phyloP scores from a whole-genome alignment of 352 stramenopile species.

The Pythium insidiosum region DNA sequence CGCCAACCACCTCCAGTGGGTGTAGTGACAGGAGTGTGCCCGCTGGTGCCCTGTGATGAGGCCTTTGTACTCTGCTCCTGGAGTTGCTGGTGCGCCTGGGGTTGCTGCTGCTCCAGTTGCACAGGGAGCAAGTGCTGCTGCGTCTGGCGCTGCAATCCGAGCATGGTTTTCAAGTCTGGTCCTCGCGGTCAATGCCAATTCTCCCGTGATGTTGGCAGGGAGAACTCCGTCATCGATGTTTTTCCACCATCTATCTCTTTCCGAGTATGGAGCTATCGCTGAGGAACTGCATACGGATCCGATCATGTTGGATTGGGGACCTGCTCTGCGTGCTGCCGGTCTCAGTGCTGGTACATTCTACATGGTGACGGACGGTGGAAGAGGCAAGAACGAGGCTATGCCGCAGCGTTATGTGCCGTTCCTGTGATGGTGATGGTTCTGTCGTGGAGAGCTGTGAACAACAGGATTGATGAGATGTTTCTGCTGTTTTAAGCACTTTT shows the following conservation, averaged over 20 bases:
- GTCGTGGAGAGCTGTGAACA: too few species aligned
- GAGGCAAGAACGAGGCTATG: constrained; percentile 5
- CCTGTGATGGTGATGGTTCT: constrained; percentile 7
- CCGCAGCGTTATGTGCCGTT: constrained; percentile 4
- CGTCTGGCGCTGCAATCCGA: constrained; percentile 10
- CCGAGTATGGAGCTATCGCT: constrained; percentile 6
- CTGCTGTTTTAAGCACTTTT: constrained; percentile 1
- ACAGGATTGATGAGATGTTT: too few species aligned
- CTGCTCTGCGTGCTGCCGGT: constrained; percentile 1
- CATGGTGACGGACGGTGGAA: constrained; percentile 11
- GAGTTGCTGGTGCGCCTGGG: too few species aligned
- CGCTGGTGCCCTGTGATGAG: too few species aligned
- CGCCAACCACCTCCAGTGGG: too few species aligned
- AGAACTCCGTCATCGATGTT: constrained; percentile 7
- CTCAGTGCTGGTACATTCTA: constrained; percentile 11
- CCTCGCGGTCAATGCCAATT: constrained; percentile 8
- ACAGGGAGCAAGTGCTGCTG: constrained; percentile 9
- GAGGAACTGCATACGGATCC: constrained; percentile 4
- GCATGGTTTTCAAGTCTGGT: constrained; percentile 9
- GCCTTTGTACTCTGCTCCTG: too few species aligned
- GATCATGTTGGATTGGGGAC: constrained; percentile 5
- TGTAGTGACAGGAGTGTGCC: too few species aligned
- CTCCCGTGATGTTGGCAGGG: constrained; percentile 9
- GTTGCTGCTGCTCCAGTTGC: constrained; percentile 8
- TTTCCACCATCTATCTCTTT: constrained; percentile 10